Percentiles rank a stretch among this genome's conserved stretches.
phyloP scores from a whole-genome alignment of 2,329 filamentous ascomycete genomes.

The Pseudohalonectria lignicola region DNA sequence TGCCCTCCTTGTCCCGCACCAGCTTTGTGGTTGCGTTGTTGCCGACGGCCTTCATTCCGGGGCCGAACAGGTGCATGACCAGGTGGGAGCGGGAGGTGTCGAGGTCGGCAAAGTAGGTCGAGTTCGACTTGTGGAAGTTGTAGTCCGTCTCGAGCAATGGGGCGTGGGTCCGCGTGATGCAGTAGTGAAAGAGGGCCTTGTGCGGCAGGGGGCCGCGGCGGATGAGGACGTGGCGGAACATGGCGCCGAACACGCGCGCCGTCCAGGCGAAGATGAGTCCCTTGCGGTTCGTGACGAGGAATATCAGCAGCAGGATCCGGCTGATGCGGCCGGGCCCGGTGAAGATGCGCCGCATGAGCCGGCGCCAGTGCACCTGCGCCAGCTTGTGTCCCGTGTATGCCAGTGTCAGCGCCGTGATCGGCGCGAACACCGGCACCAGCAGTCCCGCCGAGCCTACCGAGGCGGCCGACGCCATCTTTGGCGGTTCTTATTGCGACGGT shows the following conservation, averaged over 20 bases:
- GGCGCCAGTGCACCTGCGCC: slow-evolving; percentile 30
- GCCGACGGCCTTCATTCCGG: slow-evolving; percentile 41
- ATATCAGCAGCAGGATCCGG: slow-evolving; percentile 40
- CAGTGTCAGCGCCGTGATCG: slow-evolving; percentile 26
- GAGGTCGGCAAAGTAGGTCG: slow-evolving; percentile 79
- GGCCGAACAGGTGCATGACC: slow-evolving; percentile 55
- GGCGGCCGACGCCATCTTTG: slow-evolving; percentile 13
- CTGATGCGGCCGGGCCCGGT: slow-evolving; percentile 43
- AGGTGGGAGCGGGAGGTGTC: slow-evolving; percentile 76
- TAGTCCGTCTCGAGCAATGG: slow-evolving; percentile 24
- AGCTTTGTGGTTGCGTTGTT: slow-evolving; percentile 36
- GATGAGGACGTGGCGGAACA: slow-evolving; percentile 18
- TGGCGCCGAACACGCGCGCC: slow-evolving; percentile 31
- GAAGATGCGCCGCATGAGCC: slow-evolving; percentile 29
- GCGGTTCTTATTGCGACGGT: neutral
- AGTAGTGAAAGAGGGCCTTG: slow-evolving; percentile 23
- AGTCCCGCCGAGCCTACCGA: slow-evolving; percentile 17
- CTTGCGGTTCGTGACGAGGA: slow-evolving; percentile 59
- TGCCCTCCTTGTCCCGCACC: slow-evolving; percentile 38
- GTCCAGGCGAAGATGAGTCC: slow-evolving; percentile 68
- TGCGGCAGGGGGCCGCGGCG: slow-evolving; percentile 12
- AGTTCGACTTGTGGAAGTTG: slow-evolving; percentile 28
- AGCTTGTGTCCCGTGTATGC: slow-evolving; percentile 31
- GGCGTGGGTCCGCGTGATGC: slow-evolving; percentile 17
- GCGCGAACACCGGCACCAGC: slow-evolving; percentile 28